A percentile compares a stretch with the other conserved stretches of the same genome.
Conservation (phyloP, 225 moss, liverwort and hornwort genomes). For the Physcomitrellopsis africana region DNA sequence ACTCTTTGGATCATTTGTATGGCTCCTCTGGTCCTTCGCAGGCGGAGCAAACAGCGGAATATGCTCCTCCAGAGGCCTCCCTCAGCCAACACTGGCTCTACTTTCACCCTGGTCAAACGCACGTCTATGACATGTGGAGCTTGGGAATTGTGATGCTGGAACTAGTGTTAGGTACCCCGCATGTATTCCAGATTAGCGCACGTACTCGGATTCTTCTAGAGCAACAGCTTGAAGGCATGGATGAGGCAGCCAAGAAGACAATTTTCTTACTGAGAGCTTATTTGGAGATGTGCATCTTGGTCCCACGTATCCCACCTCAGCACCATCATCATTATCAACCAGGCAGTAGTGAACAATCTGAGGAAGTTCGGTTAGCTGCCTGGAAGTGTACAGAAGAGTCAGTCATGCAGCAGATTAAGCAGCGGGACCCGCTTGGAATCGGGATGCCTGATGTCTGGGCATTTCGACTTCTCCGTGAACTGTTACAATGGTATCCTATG, state of each 20-base stretch:
- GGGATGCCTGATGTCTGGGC: conserved; percentile 87
- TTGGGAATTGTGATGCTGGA: conserved; percentile 87
- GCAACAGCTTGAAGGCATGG: conserved; percentile 77
- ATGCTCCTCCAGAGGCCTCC: conserved; percentile 82
- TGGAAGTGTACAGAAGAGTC: conserved; percentile 88
- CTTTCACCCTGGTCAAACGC: conserved; percentile 75
- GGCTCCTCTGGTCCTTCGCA: conserved; percentile 71
- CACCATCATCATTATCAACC: conserved; percentile 62
- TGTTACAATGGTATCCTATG: conserved; percentile 85
- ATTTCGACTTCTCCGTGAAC: conserved; percentile 70
- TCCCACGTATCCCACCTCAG: conserved; percentile 71
- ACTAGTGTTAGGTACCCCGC: conserved; percentile 79
- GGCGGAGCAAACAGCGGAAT: conserved; percentile 77
- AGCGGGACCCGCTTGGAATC: conserved; percentile 74
- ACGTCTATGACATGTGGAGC: conserved; percentile 86
- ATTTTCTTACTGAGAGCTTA: conserved; percentile 79
- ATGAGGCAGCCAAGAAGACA: conserved; percentile 68
- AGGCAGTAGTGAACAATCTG: conserved; percentile 60
- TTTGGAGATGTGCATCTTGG: conserved; percentile 85
- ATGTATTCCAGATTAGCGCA: conserved; percentile 86
- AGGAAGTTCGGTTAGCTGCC: conserved; percentile 71
- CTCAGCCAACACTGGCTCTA: conserved; percentile 82
- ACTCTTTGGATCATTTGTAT: conserved; percentile 70
- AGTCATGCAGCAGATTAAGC: conserved; percentile 75
- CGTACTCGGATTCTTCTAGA: conserved; percentile 70